These are phyloP conservation scores for Fusarium euwallaceae DNA, from an alignment of 2,329 filamentous ascomycete genomes.

Conservation along the genomic window DNA sequence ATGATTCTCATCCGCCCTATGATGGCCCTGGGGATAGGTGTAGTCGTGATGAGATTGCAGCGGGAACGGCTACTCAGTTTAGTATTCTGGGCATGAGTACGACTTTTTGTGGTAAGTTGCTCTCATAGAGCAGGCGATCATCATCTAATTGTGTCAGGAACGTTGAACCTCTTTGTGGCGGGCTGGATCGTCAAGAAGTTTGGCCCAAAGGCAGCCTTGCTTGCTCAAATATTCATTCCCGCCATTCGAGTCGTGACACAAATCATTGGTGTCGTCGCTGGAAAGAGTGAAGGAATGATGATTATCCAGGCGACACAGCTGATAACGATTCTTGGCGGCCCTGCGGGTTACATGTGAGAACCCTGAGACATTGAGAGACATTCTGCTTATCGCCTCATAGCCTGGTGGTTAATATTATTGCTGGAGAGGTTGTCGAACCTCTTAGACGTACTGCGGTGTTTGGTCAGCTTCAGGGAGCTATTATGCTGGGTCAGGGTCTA, in stretches of 20 bases:
- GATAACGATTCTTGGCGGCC: constrained; percentile 77
- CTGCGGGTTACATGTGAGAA: constrained; percentile 72
- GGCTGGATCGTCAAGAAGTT: constrained; percentile 76
- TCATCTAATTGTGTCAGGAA: constrained; percentile 13
- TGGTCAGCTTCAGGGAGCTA: constrained; percentile 73
- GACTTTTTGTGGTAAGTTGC: constrained; percentile 70
- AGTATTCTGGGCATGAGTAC: constrained; percentile 76
- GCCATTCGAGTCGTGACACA: constrained; percentile 74
- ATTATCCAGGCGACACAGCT: constrained; percentile 77
- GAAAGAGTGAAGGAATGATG: constrained; percentile 72
- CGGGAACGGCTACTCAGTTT: constrained; percentile 72
- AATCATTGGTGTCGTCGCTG: constrained; percentile 73
- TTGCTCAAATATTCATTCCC: constrained; percentile 74
- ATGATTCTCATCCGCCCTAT: constrained; percentile 67
- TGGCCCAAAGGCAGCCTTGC: constrained; percentile 72
- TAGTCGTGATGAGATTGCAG: constrained; percentile 71
- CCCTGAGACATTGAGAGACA: fast-evolving
- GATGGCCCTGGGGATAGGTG: constrained; percentile 67
- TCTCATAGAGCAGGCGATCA: fast-evolving
- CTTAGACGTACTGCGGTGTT: constrained; percentile 73
- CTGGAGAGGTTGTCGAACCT: constrained; percentile 73
- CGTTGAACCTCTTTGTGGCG: constrained; percentile 68
- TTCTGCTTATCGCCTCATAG: constrained; percentile 41
- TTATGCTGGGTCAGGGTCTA: constrained; percentile 75
- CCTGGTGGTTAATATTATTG: constrained; percentile 76